Base-by-base conservation (phyloP, 1,284 basidiomycete species). In the Ustilago curta region DNA sequence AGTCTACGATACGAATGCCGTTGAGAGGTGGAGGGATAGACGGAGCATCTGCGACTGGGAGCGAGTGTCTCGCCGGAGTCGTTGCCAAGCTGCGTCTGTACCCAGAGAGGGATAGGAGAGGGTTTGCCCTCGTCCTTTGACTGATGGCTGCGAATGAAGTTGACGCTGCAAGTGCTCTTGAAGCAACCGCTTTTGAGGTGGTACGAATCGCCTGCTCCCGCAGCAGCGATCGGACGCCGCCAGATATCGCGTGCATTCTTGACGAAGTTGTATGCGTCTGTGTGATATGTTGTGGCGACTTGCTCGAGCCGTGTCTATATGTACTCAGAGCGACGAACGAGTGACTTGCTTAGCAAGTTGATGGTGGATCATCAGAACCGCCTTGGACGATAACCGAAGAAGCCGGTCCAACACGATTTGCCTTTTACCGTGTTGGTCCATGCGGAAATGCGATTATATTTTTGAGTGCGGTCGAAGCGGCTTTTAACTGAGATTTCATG, bases 1-100 rank as follows among this genome's bases (percentile, higher is more conserved):
- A 87, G 85, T 97, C 94, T 21, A 97, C 88, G 42, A 97, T 89
- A 75, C 89, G 90, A 80, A 95, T 88, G 25, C 92, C 93, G 64
- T 89, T 87, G 58, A 97, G 87, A 3, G 94, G 94, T 0, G 92
- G 92, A 11, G 78, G 78, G 23, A 84, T 79, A 52, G 55, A 81
- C 3, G 83, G 80, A 8, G 32, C 59, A 16, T 70, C 66, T 12
- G 40, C 49, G 50, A 21, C 47, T 0, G 47, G 6, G 3, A 18
- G 27, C 16, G 63, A 72, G 14, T 7, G 44, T 9, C 64, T 49
- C 12, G 53, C 21, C 18, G 4, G 9, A 2, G 51, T 45, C 3
- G 59, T 55, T 0, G 56, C 11, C 4, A 72, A 48, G 16, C 32
- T 23, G 1, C 69, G 54, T 27, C n/a, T 31, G n/a, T 25, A 4